Percentiles rank a stretch among this genome's conserved stretches.
Conservation (phyloP, 1,139 yeast genomes). For the Taiozyma onychis region DNA sequence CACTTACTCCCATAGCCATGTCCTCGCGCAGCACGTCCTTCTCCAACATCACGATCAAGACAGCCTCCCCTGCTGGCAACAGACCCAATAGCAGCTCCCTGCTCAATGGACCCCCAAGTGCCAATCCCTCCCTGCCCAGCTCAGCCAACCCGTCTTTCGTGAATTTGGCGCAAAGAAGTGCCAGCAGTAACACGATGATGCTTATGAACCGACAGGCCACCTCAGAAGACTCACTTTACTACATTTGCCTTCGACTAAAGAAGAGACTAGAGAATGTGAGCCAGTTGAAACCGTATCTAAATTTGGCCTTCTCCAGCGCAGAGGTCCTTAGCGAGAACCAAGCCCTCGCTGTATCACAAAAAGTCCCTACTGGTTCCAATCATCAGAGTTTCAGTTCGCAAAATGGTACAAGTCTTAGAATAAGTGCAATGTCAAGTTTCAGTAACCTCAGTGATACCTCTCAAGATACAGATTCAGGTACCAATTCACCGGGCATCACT, state of each 20-base stretch:
- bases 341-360: conserved; percentile 50
- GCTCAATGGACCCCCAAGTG: neutral
- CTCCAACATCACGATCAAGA: conserved; percentile 5
- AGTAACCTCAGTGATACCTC: conserved; percentile 23
- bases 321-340: conserved; percentile 70
- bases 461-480: neutral
- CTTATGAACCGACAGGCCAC: conserved; percentile 61
- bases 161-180: conserved; percentile 4
- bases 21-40: neutral
- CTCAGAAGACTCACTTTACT: conserved; percentile 67
- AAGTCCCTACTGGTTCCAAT: conserved; percentile 16
- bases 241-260: conserved; percentile 58
- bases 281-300: conserved; percentile 68
- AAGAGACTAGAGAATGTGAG: conserved; percentile 56
- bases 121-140: neutral
- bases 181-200: conserved; percentile 28
- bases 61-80: conserved; percentile 4
- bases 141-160: conserved; percentile 9
- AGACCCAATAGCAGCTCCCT: conserved; percentile 4
- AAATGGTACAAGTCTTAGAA: conserved; percentile 13
- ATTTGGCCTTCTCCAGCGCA: conserved; percentile 53
- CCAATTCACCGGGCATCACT: conserved; percentile 6
- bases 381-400: conserved; percentile 15
- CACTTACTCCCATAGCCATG: neutral
- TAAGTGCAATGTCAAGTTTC: conserved; percentile 18